Base-by-base conservation (phyloP, 2,329 filamentous ascomycete species). In the Sclerotinia minor region DNA sequence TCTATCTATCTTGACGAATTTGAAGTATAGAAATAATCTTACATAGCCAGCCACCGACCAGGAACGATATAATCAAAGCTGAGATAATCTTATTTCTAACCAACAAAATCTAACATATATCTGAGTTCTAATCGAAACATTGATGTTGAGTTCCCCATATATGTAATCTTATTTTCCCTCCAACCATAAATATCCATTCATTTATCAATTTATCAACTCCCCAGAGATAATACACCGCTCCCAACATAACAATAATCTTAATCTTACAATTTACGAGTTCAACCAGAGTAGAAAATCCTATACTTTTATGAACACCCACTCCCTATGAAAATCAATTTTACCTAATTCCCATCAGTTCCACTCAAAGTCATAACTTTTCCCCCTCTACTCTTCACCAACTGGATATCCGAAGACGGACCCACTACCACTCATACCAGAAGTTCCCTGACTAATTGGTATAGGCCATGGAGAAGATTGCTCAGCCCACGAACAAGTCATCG, bases 401-500 rank as follows among this genome's bases (percentile, higher is more conserved):
- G 50, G 59, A 38, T 63, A 63, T 3, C 59, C 32, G 1, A 63
- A 50, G 0, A 50, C n/a, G 3, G 15, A 29, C 0, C 26, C 45
- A 21, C 26, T 26, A 7, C 15, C 5, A 17, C 5, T 24, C 4
- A 24, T 41, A 4, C 8, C 13, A 21, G 5, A 5, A 11, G 3
- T 8, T 41, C 26, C 29, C 0, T 17, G 5, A 19, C 15, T 29
- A 2, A 35, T 11, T 2, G 4, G 0, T 7, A 13, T 26, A 0
- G 29, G 29, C 59, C 45, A 63, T 13, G 2, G 1, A 21, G 59
- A 24, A 50, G 59, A 15, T 41, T 50, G 45, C 9, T 41, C 70
- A 13, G 72, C 73, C 72, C 75, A 75, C 15, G 67, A 72, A 17
- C 71, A 69, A 19, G 74, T 75, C 75, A 76, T 75, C 5, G 73